Conservation (phyloP, 1,139 yeast genomes). For the Yamadazyma trypodendri region DNA sequence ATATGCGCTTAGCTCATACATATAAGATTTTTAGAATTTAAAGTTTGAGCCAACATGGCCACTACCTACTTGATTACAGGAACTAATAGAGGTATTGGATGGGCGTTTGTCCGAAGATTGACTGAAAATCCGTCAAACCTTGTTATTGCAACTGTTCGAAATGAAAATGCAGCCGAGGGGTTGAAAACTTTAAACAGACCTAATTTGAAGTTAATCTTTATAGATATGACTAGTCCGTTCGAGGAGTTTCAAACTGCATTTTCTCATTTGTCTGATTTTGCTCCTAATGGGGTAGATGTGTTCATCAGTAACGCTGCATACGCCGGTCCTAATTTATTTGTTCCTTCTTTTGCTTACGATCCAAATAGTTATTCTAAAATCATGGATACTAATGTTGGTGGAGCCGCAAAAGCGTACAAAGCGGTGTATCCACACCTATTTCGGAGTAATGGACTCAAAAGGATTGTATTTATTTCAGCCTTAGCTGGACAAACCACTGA, state of each 20-base stretch:
- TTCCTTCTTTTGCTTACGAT: conserved; percentile 6
- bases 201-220: conserved; percentile 16
- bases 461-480: conserved; percentile 9
- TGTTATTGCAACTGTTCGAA: conserved; percentile 10
- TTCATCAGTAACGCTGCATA: conserved; percentile 13
- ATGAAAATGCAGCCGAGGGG: conserved; percentile 3
- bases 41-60: too few relatives aligned
- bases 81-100: conserved; percentile 24
- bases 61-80: conserved; percentile 21
- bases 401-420: conserved; percentile 13
- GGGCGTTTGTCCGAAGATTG: conserved; percentile 13
- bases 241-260: conserved; percentile 10
- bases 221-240: conserved; percentile 10
- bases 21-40: neutral
- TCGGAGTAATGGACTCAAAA: conserved; percentile 9
- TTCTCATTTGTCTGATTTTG: conserved; percentile 8
- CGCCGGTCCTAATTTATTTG: conserved; percentile 6
- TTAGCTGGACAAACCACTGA: conserved; percentile 8
- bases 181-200: conserved; percentile 3
- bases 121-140: conserved; percentile 7
- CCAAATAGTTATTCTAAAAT: conserved; percentile 8
- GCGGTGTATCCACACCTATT: conserved; percentile 13
- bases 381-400: conserved; percentile 11
- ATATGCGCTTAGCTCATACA: too few relatives aligned
- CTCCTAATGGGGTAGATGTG: conserved; percentile 14